phyloP scores from a whole-genome alignment of 2,329 filamentous ascomycete species.

The Beauveria scarabaeidicola region DNA sequence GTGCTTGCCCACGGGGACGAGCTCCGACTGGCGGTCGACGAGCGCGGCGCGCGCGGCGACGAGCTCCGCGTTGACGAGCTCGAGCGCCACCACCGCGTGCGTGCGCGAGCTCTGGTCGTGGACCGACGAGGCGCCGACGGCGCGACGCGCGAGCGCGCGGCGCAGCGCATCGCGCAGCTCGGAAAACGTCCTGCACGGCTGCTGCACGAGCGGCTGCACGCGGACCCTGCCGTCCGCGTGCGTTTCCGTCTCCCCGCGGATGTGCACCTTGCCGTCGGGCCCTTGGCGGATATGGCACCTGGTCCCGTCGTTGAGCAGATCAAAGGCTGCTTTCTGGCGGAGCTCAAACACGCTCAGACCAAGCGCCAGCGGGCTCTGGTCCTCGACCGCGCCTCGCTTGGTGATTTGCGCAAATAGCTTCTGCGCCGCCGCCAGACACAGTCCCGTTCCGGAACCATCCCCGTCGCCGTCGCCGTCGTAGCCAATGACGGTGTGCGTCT shows the following conservation, averaged over 20 bases:
- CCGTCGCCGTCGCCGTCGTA: slow-evolving; percentile 30
- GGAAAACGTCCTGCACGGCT: slow-evolving; percentile 28
- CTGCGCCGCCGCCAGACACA: slow-evolving; percentile 28
- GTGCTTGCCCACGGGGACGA: slow-evolving; percentile 29
- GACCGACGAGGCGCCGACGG: slow-evolving; percentile 29
- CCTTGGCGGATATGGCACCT: slow-evolving; percentile 34
- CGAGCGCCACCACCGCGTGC: slow-evolving; percentile 34
- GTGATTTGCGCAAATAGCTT: slow-evolving; percentile 24
- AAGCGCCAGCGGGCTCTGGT: slow-evolving; percentile 20
- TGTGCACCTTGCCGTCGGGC: slow-evolving; percentile 28
- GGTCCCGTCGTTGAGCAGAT: slow-evolving; percentile 29
- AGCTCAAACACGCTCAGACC: slow-evolving; percentile 33
- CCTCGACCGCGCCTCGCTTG: neutral
- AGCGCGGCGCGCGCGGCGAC: slow-evolving; percentile 28
- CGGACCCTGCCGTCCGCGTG: slow-evolving; percentile 31
- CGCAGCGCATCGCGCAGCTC: slow-evolving; percentile 22
- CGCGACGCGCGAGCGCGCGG: slow-evolving; percentile 21
- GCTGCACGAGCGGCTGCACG: slow-evolving; percentile 28
- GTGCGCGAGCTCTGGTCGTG: slow-evolving; percentile 37
- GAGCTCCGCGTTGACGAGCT: slow-evolving; percentile 29
- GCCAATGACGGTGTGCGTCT: slow-evolving; percentile 71
- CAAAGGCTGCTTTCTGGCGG: slow-evolving; percentile 32
- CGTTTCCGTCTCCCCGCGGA: slow-evolving; percentile 33
- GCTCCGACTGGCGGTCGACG: slow-evolving; percentile 32
- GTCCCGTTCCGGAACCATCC: slow-evolving; percentile 23